Base-by-base conservation (phyloP, 2,329 filamentous ascomycete species). In the Immersiporthe knoxdaviesiana region DNA sequence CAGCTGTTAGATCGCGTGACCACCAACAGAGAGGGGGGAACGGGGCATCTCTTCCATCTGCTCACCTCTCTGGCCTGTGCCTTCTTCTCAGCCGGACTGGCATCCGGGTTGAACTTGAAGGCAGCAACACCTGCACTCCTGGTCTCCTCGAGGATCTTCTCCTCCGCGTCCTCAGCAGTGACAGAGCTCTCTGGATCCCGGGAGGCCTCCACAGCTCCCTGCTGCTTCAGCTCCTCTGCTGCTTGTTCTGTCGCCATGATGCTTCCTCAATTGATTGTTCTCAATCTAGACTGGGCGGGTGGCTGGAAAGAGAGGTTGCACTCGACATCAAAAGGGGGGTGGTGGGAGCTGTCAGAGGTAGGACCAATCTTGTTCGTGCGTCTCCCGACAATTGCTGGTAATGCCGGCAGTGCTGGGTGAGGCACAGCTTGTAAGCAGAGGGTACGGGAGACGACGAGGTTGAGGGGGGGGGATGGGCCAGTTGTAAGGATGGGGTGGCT, bases 81-180 rank as follows among this genome's bases (percentile, higher is more conserved):
- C 71, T 87, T 90, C 84, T 99, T 99, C 79, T 97, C 86, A 78
- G 94, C 92, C 0, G 91, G 86, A 58, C 86, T 90, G 56, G 94
- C 94, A 83, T 97, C 82, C 0, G 96, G 93, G 77, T 99, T 87
- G 81, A 98, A 99, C 72, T 90, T 88, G 78, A 92, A 96, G 72
- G 93, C 94, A 39, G 90, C 83, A 32, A 91, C 88, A 56, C 96
- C 96, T 16, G 91, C 92, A 75, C 91, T 91, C 76, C 86, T 88
- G 74, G 92, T 93, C 79, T 97, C 90, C 66, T 92, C 84, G 35
- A 97, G 85, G 63, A 97, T 86, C 75, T 88, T 87, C 74, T 87
- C 85, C 81, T 97, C 87, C 41, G 92, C 92, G 72, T 90, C 89
- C 54, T 91, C 87, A 61, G 92, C 84, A 52, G 88, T 87, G 72